Evolutionary conservation across 2,329 filamentous ascomycete species (phyloP).

Genomic region (Fusarium hostae): DNA sequence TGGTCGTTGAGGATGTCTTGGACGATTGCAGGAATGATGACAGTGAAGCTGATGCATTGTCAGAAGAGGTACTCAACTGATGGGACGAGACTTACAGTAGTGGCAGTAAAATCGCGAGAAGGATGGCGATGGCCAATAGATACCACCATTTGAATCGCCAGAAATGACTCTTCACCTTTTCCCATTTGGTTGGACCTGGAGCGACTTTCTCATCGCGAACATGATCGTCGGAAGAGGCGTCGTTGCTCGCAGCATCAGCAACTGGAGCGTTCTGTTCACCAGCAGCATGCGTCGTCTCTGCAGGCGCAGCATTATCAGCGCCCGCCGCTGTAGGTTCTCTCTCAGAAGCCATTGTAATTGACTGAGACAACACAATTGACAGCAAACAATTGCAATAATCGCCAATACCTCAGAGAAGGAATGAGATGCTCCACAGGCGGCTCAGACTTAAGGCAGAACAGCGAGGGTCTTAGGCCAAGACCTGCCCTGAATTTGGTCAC

Average conservation of each 20-base stretch:
- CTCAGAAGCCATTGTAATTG: conserved; percentile 2
- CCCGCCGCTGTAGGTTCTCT: not conserved
- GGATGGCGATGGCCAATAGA: conserved; percentile 52
- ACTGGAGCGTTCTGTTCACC: not conserved
- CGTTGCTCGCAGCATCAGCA: conserved; percentile 16
- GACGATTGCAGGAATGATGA: conserved; percentile 59
- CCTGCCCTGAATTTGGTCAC: not conserved
- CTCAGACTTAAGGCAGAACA: not conserved
- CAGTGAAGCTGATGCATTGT: conserved; percentile 53
- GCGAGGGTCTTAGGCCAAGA: not conserved
- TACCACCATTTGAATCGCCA: conserved; percentile 58
- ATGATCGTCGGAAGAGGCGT: conserved; percentile 27
- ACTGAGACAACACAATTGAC: not conserved
- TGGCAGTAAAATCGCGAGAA: conserved; percentile 58
- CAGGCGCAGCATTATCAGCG: not conserved
- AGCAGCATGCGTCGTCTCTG: not conserved
- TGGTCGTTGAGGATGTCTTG: conserved; percentile 57
- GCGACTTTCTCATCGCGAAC: conserved; percentile 23
- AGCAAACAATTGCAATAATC: not conserved
- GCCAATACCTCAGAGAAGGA: not conserved
- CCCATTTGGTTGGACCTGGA: conserved; percentile 40
- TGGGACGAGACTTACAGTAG: conserved; percentile 53
- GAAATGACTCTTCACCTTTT: conserved; percentile 55
- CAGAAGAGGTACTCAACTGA: not conserved
- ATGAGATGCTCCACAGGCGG: not conserved